Conservation (phyloP, 352 stramenopile species). For the Globisporangium cederbergense region DNA sequence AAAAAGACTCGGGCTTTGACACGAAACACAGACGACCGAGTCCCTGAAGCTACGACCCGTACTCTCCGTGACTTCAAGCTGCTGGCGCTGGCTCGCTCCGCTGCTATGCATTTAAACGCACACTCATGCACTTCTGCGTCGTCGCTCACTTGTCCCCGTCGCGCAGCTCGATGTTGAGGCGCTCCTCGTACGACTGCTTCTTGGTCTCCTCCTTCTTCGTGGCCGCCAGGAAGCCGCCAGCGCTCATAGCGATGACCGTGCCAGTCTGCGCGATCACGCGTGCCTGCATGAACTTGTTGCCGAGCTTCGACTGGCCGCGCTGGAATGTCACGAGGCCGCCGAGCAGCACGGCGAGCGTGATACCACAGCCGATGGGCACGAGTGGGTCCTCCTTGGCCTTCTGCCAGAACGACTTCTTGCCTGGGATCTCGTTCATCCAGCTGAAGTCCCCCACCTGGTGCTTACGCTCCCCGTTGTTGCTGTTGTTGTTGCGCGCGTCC, state of each 20-base stretch:
- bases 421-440: constrained; percentile 60
- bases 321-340: constrained; percentile 74
- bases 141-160: constrained; percentile 11
- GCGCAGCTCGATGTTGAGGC: constrained; percentile 60
- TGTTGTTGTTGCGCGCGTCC: not conserved
- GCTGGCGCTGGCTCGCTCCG: not conserved
- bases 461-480: not conserved
- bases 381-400: constrained; percentile 71
- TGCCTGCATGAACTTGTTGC: constrained; percentile 84
- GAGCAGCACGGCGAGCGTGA: constrained; percentile 58
- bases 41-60: not conserved
- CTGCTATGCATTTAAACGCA: not conserved
- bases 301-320: constrained; percentile 64
- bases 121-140: not conserved
- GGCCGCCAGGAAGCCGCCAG: constrained; percentile 41
- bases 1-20: not conserved
- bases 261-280: constrained; percentile 65
- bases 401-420: constrained; percentile 64
- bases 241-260: constrained; percentile 65
- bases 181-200: constrained; percentile 65
- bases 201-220: constrained; percentile 48
- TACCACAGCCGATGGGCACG: constrained; percentile 65
- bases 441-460: constrained; percentile 56
- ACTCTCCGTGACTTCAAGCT: not conserved
- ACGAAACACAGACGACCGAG: not conserved